A percentile compares a stretch with the other conserved stretches of the same genome.
Conservation (phyloP, 2,329 filamentous ascomycete genomes). For the Beauveria varroae region DNA sequence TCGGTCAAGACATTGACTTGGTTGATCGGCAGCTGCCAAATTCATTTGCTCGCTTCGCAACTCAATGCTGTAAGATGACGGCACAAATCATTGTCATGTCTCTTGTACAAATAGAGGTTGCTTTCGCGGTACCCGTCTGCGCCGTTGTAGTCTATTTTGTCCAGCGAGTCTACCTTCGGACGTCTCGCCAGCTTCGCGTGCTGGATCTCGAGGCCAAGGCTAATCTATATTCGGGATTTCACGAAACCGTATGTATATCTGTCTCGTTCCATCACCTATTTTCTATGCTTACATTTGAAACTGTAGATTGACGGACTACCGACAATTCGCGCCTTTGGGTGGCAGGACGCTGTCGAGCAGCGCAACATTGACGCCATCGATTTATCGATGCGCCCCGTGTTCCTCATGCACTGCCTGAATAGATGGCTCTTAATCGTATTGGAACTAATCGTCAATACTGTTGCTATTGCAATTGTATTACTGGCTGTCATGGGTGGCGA, state of each 20-base stretch:
- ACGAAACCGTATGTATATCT: slow-evolving; percentile 26
- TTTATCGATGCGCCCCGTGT: slow-evolving; percentile 15
- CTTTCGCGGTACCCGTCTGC: slow-evolving; percentile 34
- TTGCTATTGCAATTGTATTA: slow-evolving; percentile 26
- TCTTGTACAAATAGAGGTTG: slow-evolving; percentile 34
- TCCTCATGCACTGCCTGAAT: slow-evolving; percentile 39
- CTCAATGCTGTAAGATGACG: slow-evolving; percentile 29
- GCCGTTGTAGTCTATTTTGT: slow-evolving; percentile 18
- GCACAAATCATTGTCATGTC: slow-evolving; percentile 38
- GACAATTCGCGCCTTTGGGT: slow-evolving; percentile 23
- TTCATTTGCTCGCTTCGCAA: slow-evolving; percentile 22
- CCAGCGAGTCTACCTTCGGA: slow-evolving; percentile 32
- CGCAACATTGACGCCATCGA: slow-evolving; percentile 37
- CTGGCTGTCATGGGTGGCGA: slow-evolving; percentile 26
- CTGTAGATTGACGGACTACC: slow-evolving; percentile 18
- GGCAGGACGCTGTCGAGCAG: slow-evolving; percentile 25
- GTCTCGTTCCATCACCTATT: neutral
- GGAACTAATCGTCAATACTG: slow-evolving; percentile 30
- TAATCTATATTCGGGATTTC: slow-evolving; percentile 33
- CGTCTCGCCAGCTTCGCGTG: slow-evolving; percentile 48
- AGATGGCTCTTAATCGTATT: slow-evolving; percentile 40
- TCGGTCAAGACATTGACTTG: slow-evolving; percentile 33
- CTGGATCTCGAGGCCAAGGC: slow-evolving; percentile 48
- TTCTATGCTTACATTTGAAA: neutral
- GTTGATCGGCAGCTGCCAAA: slow-evolving; percentile 30